phyloP scores from a whole-genome alignment of 495 filamentous ascomycete genomes.

The Aspergillus heteromorphus region DNA sequence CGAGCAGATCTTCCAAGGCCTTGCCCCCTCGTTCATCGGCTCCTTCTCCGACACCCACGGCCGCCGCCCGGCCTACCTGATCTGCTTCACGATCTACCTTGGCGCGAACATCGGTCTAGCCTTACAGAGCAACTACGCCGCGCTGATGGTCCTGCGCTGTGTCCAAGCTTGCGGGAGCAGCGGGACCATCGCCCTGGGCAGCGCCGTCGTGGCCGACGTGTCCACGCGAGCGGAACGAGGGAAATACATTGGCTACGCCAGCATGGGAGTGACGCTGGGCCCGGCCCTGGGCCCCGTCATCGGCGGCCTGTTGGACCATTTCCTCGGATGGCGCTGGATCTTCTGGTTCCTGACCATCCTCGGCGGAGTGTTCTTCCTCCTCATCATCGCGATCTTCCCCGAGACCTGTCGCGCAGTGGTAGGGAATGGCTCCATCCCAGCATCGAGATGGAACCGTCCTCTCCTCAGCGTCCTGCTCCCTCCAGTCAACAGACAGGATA shows the following conservation, averaged over 20 bases:
- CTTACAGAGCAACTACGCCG: conserved; percentile 36
- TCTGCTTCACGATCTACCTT: conserved; percentile 39
- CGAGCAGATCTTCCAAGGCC: conserved; percentile 43
- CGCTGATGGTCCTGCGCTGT: conserved; percentile 45
- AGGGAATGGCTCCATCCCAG: conserved; percentile 40
- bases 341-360: conserved; percentile 72
- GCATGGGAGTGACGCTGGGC: conserved; percentile 29
- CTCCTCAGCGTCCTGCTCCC: conserved; percentile 16
- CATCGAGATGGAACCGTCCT: conserved; percentile 36
- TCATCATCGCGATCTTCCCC: conserved; percentile 27
- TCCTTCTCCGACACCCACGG: conserved; percentile 44
- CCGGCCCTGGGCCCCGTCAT: conserved; percentile 58
- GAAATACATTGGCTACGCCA: conserved; percentile 36
- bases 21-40: conserved; percentile 44
- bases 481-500: not conserved
- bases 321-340: conserved; percentile 63
- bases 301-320: conserved; percentile 59
- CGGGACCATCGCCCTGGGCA: conserved; percentile 35
- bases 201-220: conserved; percentile 39
- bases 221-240: conserved; percentile 40
- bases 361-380: conserved; percentile 30
- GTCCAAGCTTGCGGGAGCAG: conserved; percentile 46
- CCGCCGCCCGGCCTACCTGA: conserved; percentile 40
- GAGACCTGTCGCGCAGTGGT: conserved; percentile 45
- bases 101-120: conserved; percentile 46